Evolutionary conservation across 495 filamentous ascomycete species (phyloP).

Genomic region (Saxophila tyrrhenica): DNA sequence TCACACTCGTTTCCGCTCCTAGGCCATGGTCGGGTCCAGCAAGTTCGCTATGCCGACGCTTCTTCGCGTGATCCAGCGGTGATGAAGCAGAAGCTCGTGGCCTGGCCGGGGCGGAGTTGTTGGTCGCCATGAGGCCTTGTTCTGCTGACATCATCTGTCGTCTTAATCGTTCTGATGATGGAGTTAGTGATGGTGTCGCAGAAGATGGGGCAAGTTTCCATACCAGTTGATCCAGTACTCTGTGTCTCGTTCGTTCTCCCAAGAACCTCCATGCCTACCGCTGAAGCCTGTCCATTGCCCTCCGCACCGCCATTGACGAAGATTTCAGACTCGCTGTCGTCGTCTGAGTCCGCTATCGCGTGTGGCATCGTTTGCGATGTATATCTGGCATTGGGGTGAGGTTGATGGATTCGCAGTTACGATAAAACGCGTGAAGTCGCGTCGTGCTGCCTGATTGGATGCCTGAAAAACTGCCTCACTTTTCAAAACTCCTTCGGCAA

Average conservation of each 20-base stretch:
- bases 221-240: slow-evolving; percentile 15
- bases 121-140: slow-evolving; percentile 1
- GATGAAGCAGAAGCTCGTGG: not conserved
- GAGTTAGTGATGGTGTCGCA: no score
- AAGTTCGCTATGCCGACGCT: not conserved
- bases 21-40: not conserved
- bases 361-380: not conserved
- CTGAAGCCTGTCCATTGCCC: not conserved
- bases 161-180: slow-evolving; percentile 5
- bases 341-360: slow-evolving; percentile 12
- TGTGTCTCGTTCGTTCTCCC: slow-evolving; percentile 2
- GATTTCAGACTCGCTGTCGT: slow-evolving; percentile 5
- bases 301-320: not conserved
- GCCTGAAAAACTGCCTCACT: no score
- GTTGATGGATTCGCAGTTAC: not conserved
- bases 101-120: not conserved
- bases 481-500: no score
- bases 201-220: no score
- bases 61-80: not conserved
- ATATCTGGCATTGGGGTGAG: not conserved
- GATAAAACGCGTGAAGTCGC: not conserved
- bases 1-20: not conserved
- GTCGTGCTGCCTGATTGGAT: no score
- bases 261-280: not conserved
- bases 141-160: slow-evolving; percentile 10